Percentiles rank a stretch among this genome's conserved stretches.
These are phyloP conservation scores for Cryptococcus amylolentus DNA, from an alignment of 1,284 basidiomycete genomes.

Conservation along the genomic window DNA sequence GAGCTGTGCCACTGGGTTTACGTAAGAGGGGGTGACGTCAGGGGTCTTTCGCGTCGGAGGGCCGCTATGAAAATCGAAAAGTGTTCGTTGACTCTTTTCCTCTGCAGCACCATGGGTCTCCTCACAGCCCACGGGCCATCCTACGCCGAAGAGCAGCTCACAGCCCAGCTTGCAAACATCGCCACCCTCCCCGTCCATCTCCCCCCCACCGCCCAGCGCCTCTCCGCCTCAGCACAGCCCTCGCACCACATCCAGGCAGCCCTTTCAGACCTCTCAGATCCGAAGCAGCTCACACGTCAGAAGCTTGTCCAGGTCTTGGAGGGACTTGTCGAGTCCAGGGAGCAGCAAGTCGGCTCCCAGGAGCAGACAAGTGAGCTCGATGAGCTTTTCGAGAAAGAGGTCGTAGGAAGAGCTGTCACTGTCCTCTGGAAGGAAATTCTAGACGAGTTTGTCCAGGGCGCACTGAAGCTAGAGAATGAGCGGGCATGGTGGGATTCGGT, in stretches of 20 bases:
- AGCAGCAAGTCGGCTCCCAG: neutral
- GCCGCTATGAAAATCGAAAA: too few relatives aligned
- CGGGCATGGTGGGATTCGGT: conserved; percentile 41
- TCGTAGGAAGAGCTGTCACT: conserved; percentile 43
- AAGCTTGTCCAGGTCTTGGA: conserved; percentile 34
- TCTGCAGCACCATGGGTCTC: too few relatives aligned
- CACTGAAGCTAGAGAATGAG: conserved; percentile 42
- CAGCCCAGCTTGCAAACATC: conserved; percentile 37
- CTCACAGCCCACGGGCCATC: conserved; percentile 20
- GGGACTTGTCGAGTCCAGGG: conserved; percentile 11
- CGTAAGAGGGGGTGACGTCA: too few relatives aligned
- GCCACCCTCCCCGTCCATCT: conserved; percentile 43
- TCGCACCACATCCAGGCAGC: conserved; percentile 25
- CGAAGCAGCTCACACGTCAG: conserved; percentile 22
- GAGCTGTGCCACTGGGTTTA: too few relatives aligned
- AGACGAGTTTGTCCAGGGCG: conserved; percentile 36
- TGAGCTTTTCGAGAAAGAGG: conserved; percentile 36
- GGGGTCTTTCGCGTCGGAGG: too few relatives aligned
- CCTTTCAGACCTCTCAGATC: conserved; percentile 32
- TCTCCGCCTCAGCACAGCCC: conserved; percentile 12
- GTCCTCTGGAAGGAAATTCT: conserved; percentile 47
- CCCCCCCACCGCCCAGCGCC: conserved; percentile 4
- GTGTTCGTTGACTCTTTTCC: too few relatives aligned
- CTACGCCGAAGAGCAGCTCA: conserved; percentile 44
- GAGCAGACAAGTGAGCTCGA: conserved; percentile 22